Evolutionary conservation across 306 rosid species (phyloP).

Genomic region (Oemleria cerasiformis): DNA sequence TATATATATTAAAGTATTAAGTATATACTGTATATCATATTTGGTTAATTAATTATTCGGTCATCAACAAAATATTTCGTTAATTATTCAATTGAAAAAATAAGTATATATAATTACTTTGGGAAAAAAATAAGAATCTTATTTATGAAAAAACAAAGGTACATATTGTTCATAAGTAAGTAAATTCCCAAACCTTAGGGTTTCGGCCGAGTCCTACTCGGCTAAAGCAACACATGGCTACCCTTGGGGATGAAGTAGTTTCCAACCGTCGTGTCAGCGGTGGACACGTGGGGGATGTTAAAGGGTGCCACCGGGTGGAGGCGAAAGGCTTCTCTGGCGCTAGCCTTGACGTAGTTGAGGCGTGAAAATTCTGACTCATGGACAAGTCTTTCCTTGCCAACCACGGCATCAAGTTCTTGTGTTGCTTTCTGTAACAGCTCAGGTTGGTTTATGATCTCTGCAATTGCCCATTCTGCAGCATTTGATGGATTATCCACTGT

Average conservation of each 20-base stretch:
- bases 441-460: conserved; percentile 6
- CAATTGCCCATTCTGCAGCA: neutral
- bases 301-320: conserved; percentile 32
- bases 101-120: too few relatives aligned
- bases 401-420: neutral
- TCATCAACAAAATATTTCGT: too few relatives aligned
- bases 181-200: conserved; percentile 33
- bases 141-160: too few relatives aligned
- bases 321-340: conserved; percentile 14
- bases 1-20: too few relatives aligned
- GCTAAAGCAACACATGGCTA: conserved; percentile 35
- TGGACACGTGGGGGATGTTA: conserved; percentile 29
- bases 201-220: conserved; percentile 33
- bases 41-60: too few relatives aligned
- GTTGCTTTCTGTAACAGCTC: neutral
- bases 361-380: neutral
- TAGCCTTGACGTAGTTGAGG: neutral
- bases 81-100: too few relatives aligned
- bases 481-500: neutral
- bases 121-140: too few relatives aligned
- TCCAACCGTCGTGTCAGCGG: conserved; percentile 14
- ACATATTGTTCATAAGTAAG: too few relatives aligned
- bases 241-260: conserved; percentile 38
- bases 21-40: too few relatives aligned
- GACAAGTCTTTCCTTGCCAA: conserved; percentile 3